These are phyloP conservation scores for Naematelia encephala DNA, from an alignment of 768 basidiomycete species.

Conservation along the genomic window DNA sequence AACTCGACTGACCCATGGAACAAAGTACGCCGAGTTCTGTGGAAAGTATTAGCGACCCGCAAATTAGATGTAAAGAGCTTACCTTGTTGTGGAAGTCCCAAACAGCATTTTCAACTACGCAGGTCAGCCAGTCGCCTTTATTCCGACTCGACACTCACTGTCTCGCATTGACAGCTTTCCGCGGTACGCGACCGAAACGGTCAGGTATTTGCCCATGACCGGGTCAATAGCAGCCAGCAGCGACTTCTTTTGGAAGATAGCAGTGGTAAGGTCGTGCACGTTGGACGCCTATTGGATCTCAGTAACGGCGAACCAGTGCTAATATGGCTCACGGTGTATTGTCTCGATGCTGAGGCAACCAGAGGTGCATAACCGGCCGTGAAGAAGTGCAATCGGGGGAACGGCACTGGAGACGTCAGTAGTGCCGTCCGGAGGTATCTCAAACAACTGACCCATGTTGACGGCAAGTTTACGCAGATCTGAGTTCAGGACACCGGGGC, in stretches of 20 bases:
- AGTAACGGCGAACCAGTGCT: background rate
- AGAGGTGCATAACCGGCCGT: constrained; percentile 74
- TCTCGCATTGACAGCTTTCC: constrained; percentile 45
- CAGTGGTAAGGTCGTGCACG: constrained; percentile 40
- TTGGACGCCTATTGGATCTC: constrained; percentile 20
- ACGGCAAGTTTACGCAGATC: constrained; percentile 51
- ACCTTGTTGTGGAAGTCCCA: constrained; percentile 41
- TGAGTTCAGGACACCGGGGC: constrained; percentile 50
- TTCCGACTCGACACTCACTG: constrained; percentile 18
- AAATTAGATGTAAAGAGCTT: background rate
- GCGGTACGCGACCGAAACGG: constrained; percentile 44
- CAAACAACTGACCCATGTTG: constrained; percentile 41
- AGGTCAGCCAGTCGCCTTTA: constrained; percentile 9
- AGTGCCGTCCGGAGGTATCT: background rate
- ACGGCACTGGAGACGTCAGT: constrained; percentile 68
- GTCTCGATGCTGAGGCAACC: constrained; percentile 20
- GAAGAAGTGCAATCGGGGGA: constrained; percentile 99
- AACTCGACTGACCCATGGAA: constrained; percentile 34
- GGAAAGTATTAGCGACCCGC: background rate
- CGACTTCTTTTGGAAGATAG: constrained; percentile 35
- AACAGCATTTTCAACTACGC: constrained; percentile 30
- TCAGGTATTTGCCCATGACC: constrained; percentile 44
- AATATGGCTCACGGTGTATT: constrained; percentile 29
- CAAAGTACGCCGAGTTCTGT: constrained; percentile 39
- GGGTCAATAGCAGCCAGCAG: constrained; percentile 45